Evolutionary conservation across 257 asterid species (phyloP), one percentile per base, ranked within the genome.

Genomic region (Scutellaria baicalensis): DNA sequence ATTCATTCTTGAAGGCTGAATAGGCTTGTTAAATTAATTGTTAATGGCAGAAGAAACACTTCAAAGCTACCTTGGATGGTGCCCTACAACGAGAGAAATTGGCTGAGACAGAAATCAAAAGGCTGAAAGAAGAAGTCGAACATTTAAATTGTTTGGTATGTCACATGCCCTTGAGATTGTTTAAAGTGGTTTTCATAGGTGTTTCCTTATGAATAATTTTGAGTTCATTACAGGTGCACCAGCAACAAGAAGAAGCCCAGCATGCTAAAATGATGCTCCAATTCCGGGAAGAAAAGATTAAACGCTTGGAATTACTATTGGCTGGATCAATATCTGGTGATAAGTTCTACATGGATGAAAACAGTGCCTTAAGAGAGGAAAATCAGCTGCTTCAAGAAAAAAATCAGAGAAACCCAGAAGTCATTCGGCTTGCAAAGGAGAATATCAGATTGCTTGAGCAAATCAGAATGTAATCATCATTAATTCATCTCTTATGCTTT

Each of bases 271-370:
- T 81, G 85, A 77, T 80, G 70, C 78, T 89, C 70, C 80, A 78
- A 59, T 75, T 83, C 70, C 85, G 78, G n/a, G 88, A 89, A 20
- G 89, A 81, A 71, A 84, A 77, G 83, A 82, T 81, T 66, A 84
- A 80, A 73, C 82, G 70, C 52, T 43, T 86, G 84, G 91, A 80
- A 77, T 70, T 73, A 52, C 82, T 83, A 55, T 79, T 72, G 36
- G 81, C 81, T 75, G 88, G 89, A 48, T 54, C 80, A 62, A 38
- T 75, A 58, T 78, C 89, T 55, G 77, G 82, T 31, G 96, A 86
- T 71, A 71, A 72, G 66, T 81, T 74, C 72, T 72, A 74, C 70
- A 60, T 77, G 74, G 85, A 79, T 12, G 91, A 89, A 73, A 84
- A 84, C 70, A 80, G 55, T 43, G 78, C 81, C 56, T 77, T 86